Evolutionary conservation across 495 filamentous ascomycete species (phyloP).

Genomic region (Penicillium bialowiezense): DNA sequence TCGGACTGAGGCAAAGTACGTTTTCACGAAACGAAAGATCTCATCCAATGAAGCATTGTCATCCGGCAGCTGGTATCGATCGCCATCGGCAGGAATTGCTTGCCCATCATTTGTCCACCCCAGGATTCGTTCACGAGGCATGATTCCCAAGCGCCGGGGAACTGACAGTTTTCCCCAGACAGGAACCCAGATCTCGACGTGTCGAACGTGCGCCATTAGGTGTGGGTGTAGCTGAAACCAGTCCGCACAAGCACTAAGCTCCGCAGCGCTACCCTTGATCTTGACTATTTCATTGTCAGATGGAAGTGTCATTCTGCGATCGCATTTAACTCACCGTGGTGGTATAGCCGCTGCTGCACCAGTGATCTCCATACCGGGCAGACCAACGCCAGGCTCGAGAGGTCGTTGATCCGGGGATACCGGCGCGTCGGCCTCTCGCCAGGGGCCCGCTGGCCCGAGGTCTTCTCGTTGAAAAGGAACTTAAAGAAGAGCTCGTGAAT

Average conservation of each 20-base stretch:
- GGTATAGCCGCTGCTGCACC: constrained; percentile 66
- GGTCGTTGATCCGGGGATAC: constrained; percentile 62
- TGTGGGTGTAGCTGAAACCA: constrained; percentile 61
- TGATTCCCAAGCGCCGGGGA: no score
- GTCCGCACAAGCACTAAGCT: constrained; percentile 47
- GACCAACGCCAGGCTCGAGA: constrained; percentile 64
- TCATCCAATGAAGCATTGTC: constrained; percentile 68
- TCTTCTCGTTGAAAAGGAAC: no score
- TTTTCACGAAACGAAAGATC: constrained; percentile 57
- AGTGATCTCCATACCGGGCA: constrained; percentile 59
- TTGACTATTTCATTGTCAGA: constrained; percentile 46
- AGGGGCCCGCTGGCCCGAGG: no score
- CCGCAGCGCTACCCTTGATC: constrained; percentile 64
- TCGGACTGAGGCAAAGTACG: constrained; percentile 55
- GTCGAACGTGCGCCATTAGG: constrained; percentile 60
- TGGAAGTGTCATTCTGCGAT: not conserved
- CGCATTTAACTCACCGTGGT: constrained; percentile 52
- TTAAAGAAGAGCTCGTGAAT: no score
- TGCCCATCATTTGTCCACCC: no score
- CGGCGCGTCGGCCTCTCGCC: constrained; percentile 33
- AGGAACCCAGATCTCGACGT: constrained; percentile 72
- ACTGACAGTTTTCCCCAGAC: no score
- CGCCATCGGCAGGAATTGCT: constrained; percentile 22
- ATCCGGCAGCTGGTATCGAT: constrained; percentile 43
- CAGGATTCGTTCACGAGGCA: no score